Evolutionary conservation across 805 yeast genomes (phyloP).

Genomic region (Starmerella apicola): DNA sequence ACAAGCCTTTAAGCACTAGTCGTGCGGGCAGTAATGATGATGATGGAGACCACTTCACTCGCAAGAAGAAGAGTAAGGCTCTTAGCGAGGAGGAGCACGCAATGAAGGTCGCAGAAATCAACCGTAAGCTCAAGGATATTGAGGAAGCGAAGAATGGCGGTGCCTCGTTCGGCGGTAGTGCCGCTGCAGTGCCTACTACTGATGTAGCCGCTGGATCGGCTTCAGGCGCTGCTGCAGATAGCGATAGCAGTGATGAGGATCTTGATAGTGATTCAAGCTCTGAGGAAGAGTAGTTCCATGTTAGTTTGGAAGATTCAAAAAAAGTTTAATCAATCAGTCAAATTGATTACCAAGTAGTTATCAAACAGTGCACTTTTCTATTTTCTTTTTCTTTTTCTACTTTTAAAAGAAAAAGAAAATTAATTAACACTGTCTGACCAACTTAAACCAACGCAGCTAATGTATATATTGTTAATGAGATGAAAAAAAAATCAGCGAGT

Average conservation of each 20-base stretch:
- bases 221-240: constrained; percentile 14
- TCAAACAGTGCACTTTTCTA: too few relatives aligned
- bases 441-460: neutral
- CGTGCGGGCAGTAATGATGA: neutral
- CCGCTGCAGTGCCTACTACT: constrained; percentile 6
- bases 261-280: constrained; percentile 23
- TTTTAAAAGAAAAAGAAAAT: too few relatives aligned
- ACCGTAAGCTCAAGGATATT: constrained; percentile 62
- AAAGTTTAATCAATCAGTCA: too few relatives aligned
- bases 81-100: constrained; percentile 54
- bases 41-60: neutral
- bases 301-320: neutral
- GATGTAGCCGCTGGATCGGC: constrained; percentile 1
- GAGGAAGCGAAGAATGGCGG: constrained; percentile 29
- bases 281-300: constrained; percentile 26
- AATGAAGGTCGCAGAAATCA: constrained; percentile 56
- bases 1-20: constrained; percentile 16
- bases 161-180: constrained; percentile 9
- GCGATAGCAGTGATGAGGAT: constrained; percentile 24
- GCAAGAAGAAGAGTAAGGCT: constrained; percentile 29
- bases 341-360: too few relatives aligned
- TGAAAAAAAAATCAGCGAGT: neutral
- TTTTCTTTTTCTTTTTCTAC: neutral
- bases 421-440: neutral
- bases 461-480: neutral